Conservation (phyloP, 768 basidiomycete species). For the Suillus placidus region DNA sequence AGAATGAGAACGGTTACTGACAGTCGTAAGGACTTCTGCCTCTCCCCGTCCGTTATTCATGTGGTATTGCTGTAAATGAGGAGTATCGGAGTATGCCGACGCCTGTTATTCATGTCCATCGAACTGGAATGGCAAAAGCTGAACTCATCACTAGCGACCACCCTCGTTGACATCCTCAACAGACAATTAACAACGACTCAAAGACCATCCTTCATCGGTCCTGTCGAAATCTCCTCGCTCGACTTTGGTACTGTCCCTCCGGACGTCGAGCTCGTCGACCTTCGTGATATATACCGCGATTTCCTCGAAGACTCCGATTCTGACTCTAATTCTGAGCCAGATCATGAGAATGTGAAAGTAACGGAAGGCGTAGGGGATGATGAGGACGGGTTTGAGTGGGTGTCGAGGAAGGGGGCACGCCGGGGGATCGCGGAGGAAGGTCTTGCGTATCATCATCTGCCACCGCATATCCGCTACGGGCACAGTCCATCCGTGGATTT, state of each 20-base stretch:
- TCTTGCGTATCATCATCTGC: conserved; percentile 68
- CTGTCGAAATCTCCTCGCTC: conserved; percentile 81
- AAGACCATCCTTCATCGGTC: conserved; percentile 94
- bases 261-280: conserved; percentile 86
- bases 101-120: conserved; percentile 69
- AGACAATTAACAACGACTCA: conserved; percentile 67
- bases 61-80: conserved; percentile 6
- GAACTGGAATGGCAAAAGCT: conserved; percentile 93
- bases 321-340: conserved; percentile 38
- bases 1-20: neutral
- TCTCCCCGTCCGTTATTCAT: conserved; percentile 21
- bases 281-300: conserved; percentile 92
- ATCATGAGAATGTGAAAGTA: conserved; percentile 44
- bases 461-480: conserved; percentile 72
- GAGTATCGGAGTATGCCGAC: conserved; percentile 3
- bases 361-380: conserved; percentile 61
- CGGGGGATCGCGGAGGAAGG: conserved; percentile 53
- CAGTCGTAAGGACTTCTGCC: conserved; percentile 16
- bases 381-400: conserved; percentile 85
- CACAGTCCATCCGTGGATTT: conserved; percentile 59
- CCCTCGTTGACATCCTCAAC: conserved; percentile 78
- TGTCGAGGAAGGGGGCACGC: conserved; percentile 63
- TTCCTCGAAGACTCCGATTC: conserved; percentile 82
- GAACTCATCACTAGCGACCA: conserved; percentile 67
- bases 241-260: conserved; percentile 86